These are phyloP conservation scores for Alternaria viburni DNA, from an alignment of 2,329 filamentous ascomycete species.

Conservation along the genomic window DNA sequence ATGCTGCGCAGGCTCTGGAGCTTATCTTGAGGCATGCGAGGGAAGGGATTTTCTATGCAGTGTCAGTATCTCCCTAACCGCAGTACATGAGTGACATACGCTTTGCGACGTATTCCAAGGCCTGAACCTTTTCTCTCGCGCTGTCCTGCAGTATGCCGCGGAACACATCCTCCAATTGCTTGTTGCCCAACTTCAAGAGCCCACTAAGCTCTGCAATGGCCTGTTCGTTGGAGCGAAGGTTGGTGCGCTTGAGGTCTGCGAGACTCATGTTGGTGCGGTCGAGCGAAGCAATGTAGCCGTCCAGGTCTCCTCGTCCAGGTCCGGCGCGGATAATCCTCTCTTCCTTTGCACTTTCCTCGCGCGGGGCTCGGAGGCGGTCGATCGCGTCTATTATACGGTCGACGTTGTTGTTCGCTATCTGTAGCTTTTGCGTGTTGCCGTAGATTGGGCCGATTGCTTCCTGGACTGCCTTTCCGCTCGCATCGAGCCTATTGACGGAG, in stretches of 20 bases:
- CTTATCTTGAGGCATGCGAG: conserved; percentile 77
- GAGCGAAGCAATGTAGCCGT: conserved; percentile 85
- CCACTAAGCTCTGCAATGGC: conserved; percentile 80
- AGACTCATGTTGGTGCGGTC: conserved; percentile 89
- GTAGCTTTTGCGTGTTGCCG: conserved; percentile 87
- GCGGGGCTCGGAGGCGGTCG: conserved; percentile 85
- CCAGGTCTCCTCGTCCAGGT: conserved; percentile 70
- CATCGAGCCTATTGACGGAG: conserved; percentile 81
- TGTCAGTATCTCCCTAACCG: conserved; percentile 14
- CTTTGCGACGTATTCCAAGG: conserved; percentile 91
- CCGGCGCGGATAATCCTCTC: conserved; percentile 86
- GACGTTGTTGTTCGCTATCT: conserved; percentile 87
- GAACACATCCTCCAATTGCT: conserved; percentile 84
- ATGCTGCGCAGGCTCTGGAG: conserved; percentile 79
- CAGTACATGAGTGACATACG: conserved; percentile 54
- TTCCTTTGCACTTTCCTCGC: conserved; percentile 89
- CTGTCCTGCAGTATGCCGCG: conserved; percentile 80
- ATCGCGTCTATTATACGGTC: conserved; percentile 86
- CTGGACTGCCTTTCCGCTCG: conserved; percentile 86
- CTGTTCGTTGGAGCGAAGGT: conserved; percentile 88
- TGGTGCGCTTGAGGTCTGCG: conserved; percentile 83
- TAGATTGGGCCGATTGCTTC: conserved; percentile 93
- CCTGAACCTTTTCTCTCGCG: conserved; percentile 76
- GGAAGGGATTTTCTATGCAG: conserved; percentile 70
- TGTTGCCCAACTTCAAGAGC: conserved; percentile 78